Conservation (phyloP, 768 basidiomycete genomes). For the Calvatia gigantea region DNA sequence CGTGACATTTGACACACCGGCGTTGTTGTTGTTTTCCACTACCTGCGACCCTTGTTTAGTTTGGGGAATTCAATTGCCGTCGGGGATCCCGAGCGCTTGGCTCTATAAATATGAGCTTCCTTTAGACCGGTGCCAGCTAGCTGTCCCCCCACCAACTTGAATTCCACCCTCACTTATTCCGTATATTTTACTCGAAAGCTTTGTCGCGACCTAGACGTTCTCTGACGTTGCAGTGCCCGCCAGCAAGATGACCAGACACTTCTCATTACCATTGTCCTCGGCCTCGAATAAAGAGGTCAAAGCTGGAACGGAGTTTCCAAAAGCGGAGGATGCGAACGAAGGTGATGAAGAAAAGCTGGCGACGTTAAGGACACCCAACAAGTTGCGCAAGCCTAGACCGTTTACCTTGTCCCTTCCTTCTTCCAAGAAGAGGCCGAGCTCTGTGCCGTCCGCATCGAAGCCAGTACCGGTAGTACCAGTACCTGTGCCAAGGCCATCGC, state of each 20-base stretch:
- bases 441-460: background rate
- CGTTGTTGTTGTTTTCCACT: background rate
- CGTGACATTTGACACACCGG: background rate
- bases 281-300: background rate
- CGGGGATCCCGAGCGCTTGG: background rate
- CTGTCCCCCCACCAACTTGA: conserved; percentile 1
- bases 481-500: background rate
- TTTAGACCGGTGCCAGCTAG: background rate
- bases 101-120: conserved; percentile 2
- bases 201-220: background rate
- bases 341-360: background rate
- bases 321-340: background rate
- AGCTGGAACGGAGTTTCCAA: background rate
- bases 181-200: background rate
- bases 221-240: background rate
- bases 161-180: background rate
- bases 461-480: background rate
- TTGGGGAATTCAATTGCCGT: background rate
- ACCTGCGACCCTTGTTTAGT: background rate
- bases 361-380: conserved; percentile 2
- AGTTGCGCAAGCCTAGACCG: conserved; percentile 7
- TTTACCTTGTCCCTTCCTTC: conserved; percentile 6
- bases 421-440: conserved; percentile 3
- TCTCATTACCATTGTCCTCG: background rate
- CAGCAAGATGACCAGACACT: conserved; percentile 1